Evolutionary conservation across 2,329 filamentous ascomycete species (phyloP), one percentile per base, ranked within the genome.

Genomic region (Cladosporium sp.): DNA sequence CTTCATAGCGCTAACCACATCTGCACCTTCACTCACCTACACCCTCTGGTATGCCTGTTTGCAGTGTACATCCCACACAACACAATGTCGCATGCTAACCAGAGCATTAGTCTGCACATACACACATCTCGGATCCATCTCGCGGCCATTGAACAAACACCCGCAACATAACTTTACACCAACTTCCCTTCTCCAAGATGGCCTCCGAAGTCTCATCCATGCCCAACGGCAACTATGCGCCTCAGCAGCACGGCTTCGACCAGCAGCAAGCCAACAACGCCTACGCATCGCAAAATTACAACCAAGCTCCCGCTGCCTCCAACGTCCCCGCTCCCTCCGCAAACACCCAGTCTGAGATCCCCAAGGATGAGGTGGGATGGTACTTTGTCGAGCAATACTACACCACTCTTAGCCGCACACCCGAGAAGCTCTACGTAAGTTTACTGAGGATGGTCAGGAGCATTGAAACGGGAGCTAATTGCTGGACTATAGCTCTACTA

Each of bases 371-470:
- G 83, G 93, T 99, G 72, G 95, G 93, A 80, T 99, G 95, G 95
- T 98, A 94, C 83, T 99, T 99, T 73, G 95, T 99, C 66, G 93
- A 98, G 86, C 93, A 97, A 81, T 99, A 97, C 85, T 99, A 99
- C 83, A 98, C 92, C 73, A 99, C 93, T 68, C 83, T 99, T 76
- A 97, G 93, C 88, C 93, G 94, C 81, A 91, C 84, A 71, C 93
- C 95, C 25, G 93, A 97, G 77, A 96, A 95, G 81, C 91, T 99
- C 74, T 94, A 93, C 77, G 82, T 85, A 76, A 74, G 81, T 76
- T 30, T 21, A 53, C 21, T 5, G 51, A 34, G 58, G 43, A 21
- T 54, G 59, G n/a, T 25, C 21, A 8, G 36, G 14, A 56, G 32
- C n/a, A 28, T 32, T 53, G 56, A 21, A 14, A 36, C 25, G 48